Evolutionary conservation across 1,284 basidiomycete genomes (phyloP).

Genomic region (Sporisorium scitamineum): DNA sequence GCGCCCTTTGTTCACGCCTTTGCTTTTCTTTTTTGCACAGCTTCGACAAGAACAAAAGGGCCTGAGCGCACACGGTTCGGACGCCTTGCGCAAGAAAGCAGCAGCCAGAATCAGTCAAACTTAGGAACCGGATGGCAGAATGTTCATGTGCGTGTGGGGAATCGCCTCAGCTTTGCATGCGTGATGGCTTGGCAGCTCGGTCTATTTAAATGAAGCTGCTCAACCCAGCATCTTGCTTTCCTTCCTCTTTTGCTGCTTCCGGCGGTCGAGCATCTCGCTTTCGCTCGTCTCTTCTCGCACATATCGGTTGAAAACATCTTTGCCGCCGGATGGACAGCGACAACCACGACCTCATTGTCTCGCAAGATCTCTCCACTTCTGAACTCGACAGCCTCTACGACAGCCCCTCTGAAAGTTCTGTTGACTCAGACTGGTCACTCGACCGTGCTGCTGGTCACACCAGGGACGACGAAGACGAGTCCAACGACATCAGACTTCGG

Average conservation of each 20-base stretch:
- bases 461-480: not conserved
- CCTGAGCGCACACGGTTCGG: constrained; percentile 2
- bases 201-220: not conserved
- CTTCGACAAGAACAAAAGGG: not conserved
- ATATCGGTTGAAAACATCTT: too few species aligned
- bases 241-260: not conserved
- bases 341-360: not conserved
- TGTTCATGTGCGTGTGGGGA: not conserved
- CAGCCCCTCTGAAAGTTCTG: not conserved
- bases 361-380: not conserved
- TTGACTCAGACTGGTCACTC: not conserved
- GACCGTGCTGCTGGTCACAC: not conserved
- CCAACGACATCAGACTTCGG: not conserved
- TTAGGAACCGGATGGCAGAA: not conserved
- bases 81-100: not conserved
- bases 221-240: constrained; percentile 3
- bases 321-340: not conserved
- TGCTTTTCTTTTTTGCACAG: not conserved
- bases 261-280: too few species aligned
- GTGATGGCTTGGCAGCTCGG: not conserved
- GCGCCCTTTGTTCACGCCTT: not conserved
- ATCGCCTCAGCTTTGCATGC: constrained; percentile 1
- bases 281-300: not conserved
- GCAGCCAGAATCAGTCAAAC: not conserved
- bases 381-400: not conserved